Evolutionary conservation across 192 early-diverging fungal genomes (phyloP).

Genomic region (Martensiomyces pterosporus): DNA sequence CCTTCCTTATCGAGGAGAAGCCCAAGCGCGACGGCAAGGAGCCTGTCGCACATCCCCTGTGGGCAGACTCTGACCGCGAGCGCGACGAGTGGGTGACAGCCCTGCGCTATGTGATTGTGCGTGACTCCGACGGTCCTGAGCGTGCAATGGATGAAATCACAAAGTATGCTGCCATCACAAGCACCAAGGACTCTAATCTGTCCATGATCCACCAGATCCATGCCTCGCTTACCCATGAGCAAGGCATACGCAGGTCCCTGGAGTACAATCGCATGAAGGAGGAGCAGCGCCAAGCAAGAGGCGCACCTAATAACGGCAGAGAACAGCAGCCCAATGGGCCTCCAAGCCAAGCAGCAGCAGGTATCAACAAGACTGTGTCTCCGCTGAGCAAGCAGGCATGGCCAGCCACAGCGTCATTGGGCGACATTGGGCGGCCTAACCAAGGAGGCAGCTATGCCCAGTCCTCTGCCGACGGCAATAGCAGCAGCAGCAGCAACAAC

Average conservation of each 20-base stretch:
- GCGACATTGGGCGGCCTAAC: constrained; percentile 9
- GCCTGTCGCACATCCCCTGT: constrained; percentile 70
- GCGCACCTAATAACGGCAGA: not conserved
- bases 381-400: constrained; percentile 44
- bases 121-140: constrained; percentile 40
- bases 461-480: not conserved
- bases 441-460: not conserved
- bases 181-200: constrained; percentile 37
- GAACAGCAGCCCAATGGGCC: not conserved
- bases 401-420: constrained; percentile 26
- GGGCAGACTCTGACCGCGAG: constrained; percentile 83
- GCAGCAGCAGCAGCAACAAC: not conserved
- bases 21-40: constrained; percentile 60
- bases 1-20: constrained; percentile 81
- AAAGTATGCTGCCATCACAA: constrained; percentile 34
- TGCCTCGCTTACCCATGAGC: constrained; percentile 46
- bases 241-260: constrained; percentile 39
- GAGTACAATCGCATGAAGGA: constrained; percentile 32
- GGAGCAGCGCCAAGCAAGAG: constrained; percentile 19
- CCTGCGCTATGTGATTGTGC: constrained; percentile 57
- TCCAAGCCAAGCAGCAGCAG: not conserved
- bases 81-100: constrained; percentile 88
- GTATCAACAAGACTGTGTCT: constrained; percentile 21
- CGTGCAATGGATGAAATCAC: constrained; percentile 45
- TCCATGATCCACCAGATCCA: constrained; percentile 52